Base-by-base conservation (phyloP, 495 filamentous ascomycete species). In the Aspergillus incahuasiensis region DNA sequence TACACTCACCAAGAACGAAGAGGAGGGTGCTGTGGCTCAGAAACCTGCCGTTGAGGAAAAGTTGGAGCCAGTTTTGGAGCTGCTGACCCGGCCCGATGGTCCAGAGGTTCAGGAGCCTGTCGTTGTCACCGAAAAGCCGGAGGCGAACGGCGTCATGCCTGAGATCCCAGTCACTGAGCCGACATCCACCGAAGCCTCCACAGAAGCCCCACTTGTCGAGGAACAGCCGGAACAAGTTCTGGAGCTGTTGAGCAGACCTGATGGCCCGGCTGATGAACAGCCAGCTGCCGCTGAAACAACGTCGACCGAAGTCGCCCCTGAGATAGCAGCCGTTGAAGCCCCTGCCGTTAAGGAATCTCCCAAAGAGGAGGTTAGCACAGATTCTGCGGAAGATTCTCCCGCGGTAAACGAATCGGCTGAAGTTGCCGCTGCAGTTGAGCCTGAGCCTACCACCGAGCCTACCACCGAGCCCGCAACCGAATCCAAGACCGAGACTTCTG, bases 31-130 rank as follows among this genome's bases (percentile, higher is more conserved):
- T 39, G 53, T 22, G 7, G 25, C 34, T 6, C 38, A 57, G 9
- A 49, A 59, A n/a, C 20, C 55, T 11, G 25, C 35, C 11, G 35
- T 43, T 11, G 61, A 60, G 45, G 44, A 60, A 19, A 58, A 56
- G 49, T 50, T 48, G 5, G 61, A 60, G 24, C 43, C 46, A 1
- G 50, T 35, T 13, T 18, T 38, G 19, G 55, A 57, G 55, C 30
- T 30, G 47, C 24, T 34, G 16, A 34, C 35, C 9, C 43, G 41
- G n/a, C 9, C 24, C 28, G 50, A 54, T 24, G 40, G 28, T 13
- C 19, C 50, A 20, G 30, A 52, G 21, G 22, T 41, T 15, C 13
- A 47, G 48, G 54, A 58, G 41, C 11, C 52, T 24, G 42, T 47
- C 18, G 21, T 46, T 9, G 48, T 41, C 8, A 41, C 54, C 5